phyloP scores from a whole-genome alignment of 495 filamentous ascomycete species.

The Cetradonia linearis region DNA sequence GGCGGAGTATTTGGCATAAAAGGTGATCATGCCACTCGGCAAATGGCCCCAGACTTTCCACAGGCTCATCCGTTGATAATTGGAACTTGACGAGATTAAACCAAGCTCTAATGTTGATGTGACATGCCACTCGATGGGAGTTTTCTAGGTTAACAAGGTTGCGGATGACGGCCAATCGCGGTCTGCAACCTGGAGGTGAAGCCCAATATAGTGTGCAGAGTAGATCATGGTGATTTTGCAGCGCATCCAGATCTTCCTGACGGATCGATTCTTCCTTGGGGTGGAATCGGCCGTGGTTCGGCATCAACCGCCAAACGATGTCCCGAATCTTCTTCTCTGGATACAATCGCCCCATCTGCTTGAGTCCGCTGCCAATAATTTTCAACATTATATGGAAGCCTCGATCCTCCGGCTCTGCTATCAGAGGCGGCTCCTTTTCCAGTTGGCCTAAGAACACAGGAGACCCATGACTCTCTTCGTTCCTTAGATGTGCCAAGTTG shows the following conservation, averaged over 20 bases:
- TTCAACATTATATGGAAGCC: slow-evolving; percentile 94
- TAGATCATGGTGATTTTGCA: slow-evolving; percentile 90
- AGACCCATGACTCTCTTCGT: slow-evolving; percentile 68
- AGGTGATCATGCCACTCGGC: slow-evolving; percentile 60
- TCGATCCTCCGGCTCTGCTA: slow-evolving; percentile 56
- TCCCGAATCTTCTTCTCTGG: slow-evolving; percentile 65
- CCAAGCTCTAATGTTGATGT: slow-evolving; percentile 77
- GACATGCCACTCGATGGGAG: slow-evolving; percentile 79
- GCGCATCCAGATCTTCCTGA: slow-evolving; percentile 67
- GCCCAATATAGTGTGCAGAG: slow-evolving; percentile 83
- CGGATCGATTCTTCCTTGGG: slow-evolving; percentile 69
- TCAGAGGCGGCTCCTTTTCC: slow-evolving; percentile 48
- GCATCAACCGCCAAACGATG: slow-evolving; percentile 67
- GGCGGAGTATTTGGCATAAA: slow-evolving; percentile 43
- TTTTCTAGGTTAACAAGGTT: slow-evolving; percentile 66
- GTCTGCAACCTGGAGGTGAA: slow-evolving; percentile 60
- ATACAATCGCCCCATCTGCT: slow-evolving; percentile 46
- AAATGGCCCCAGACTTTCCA: slow-evolving; percentile 46
- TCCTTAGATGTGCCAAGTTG: slow-evolving; percentile 59
- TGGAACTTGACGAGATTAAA: slow-evolving; percentile 66
- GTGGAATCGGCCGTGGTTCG: slow-evolving; percentile 80
- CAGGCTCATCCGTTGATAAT: slow-evolving; percentile 47
- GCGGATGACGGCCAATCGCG: slow-evolving; percentile 58
- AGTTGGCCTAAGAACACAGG: slow-evolving; percentile 71
- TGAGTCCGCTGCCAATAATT: slow-evolving; percentile 60